Percentiles rank a stretch among this genome's conserved stretches.
Evolutionary conservation across 129 eudicot genomes (phyloP).

Genomic region (Artemisia annua): DNA sequence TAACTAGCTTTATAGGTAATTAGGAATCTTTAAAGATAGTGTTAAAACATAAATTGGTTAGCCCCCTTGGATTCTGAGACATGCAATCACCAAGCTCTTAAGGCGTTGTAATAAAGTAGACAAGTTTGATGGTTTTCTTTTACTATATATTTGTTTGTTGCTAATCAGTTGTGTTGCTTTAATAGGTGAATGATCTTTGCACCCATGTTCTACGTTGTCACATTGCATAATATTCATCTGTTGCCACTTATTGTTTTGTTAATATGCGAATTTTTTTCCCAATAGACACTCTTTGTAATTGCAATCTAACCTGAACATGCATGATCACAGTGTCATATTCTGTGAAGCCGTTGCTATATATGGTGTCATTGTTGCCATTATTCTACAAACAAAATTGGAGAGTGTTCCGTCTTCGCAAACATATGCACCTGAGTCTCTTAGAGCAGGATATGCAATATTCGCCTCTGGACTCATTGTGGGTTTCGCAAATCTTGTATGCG

Average conservation of each 20-base stretch:
- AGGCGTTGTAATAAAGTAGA: too few species aligned
- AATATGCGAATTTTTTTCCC: neutral
- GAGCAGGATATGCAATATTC: slow-evolving; percentile 96
- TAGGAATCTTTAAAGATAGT: too few species aligned
- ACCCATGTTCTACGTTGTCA: too few species aligned
- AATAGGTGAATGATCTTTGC: too few species aligned
- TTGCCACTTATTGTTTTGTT: neutral
- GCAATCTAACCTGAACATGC: slow-evolving; percentile 12
- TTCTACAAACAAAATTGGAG: slow-evolving; percentile 87
- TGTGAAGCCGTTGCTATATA: slow-evolving; percentile 98
- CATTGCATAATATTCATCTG: too few species aligned
- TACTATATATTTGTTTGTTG: too few species aligned
- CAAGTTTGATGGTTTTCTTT: too few species aligned
- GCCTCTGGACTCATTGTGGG: slow-evolving; percentile 92
- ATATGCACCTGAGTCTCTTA: slow-evolving; percentile 71
- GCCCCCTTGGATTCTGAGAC: too few species aligned
- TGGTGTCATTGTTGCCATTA: slow-evolving; percentile 91
- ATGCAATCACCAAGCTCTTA: too few species aligned
- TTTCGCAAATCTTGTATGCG: slow-evolving; percentile 95
- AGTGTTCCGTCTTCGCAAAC: slow-evolving; percentile 76
- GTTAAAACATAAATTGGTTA: too few species aligned
- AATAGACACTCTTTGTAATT: neutral
- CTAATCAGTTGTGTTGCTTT: too few species aligned
- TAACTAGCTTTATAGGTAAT: too few species aligned
- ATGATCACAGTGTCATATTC: slow-evolving; percentile 83